Percentiles rank a stretch among this genome's conserved stretches.
Conservation (phyloP, 2,329 filamentous ascomycete species). For the Cephalotrichum gorgonifer region DNA sequence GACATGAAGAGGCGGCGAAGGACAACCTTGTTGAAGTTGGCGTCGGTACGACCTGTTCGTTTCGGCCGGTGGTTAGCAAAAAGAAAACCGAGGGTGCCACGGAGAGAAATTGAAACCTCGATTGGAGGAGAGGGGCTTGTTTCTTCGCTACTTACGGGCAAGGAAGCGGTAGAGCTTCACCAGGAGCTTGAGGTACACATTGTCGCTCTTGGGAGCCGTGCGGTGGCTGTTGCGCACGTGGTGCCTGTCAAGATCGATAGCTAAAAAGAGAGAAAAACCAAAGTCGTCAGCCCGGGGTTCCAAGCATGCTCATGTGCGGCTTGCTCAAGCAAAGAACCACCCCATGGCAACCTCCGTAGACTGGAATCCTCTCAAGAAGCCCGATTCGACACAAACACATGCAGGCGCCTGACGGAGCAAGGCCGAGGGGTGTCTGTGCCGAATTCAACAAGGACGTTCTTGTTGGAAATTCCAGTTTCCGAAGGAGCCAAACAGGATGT, state of each 20-base stretch:
- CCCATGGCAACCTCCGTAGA: background rate
- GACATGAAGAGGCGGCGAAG: conserved; percentile 97
- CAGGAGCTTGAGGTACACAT: conserved; percentile 93
- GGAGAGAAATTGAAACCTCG: background rate
- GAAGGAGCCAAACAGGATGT: conserved; percentile 7
- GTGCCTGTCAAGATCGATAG: conserved; percentile 63
- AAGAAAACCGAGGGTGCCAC: background rate
- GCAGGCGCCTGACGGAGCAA: too few species aligned
- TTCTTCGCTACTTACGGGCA: conserved; percentile 58
- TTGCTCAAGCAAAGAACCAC: conserved; percentile 10
- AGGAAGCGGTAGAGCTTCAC: conserved; percentile 98
- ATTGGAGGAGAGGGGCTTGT: background rate
- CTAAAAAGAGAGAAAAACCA: conserved; percentile 35
- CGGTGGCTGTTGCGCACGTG: conserved; percentile 68
- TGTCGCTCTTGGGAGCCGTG: conserved; percentile 95
- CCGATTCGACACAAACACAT: background rate
- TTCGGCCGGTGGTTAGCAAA: background rate
- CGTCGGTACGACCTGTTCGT: conserved; percentile 75
- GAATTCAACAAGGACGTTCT: background rate
- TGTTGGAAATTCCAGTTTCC: background rate
- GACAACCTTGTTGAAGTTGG: conserved; percentile 97
- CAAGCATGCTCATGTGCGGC: conserved; percentile 50
- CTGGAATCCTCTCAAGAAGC: background rate
- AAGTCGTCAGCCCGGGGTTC: conserved; percentile 18
- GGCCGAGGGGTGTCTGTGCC: too few species aligned